Evolutionary conservation across 192 early-diverging fungal genomes (phyloP).

Genomic region (Pilobolus umbonatus): DNA sequence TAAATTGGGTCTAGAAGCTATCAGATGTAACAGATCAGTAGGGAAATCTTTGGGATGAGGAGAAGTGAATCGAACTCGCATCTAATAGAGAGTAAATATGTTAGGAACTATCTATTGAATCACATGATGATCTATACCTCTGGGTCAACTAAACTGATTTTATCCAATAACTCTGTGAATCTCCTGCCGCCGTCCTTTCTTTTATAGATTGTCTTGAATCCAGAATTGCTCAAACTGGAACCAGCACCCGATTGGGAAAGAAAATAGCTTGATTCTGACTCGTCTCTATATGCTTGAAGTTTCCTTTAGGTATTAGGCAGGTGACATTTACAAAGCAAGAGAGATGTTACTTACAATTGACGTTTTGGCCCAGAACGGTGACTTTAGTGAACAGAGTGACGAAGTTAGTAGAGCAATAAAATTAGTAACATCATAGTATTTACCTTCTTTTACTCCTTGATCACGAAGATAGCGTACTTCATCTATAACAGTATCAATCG

Average conservation of each 20-base stretch:
- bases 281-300: slow-evolving; percentile 57
- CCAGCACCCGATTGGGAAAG: slow-evolving; percentile 34
- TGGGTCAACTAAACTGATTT: slow-evolving; percentile 60
- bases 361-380: slow-evolving; percentile 75
- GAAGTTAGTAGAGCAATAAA: background rate
- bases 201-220: slow-evolving; percentile 76
- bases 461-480: slow-evolving; percentile 58
- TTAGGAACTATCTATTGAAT: background rate
- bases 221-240: slow-evolving; percentile 43
- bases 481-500: slow-evolving; percentile 62
- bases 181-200: slow-evolving; percentile 68
- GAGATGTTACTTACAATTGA: slow-evolving; percentile 58
- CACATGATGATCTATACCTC: slow-evolving; percentile 38
- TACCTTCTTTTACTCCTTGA: slow-evolving; percentile 59
- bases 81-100: slow-evolving; percentile 22
- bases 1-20: slow-evolving; percentile 63
- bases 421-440: background rate
- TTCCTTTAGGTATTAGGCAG: background rate
- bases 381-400: slow-evolving; percentile 23
- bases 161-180: slow-evolving; percentile 69
- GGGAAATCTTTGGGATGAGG: slow-evolving; percentile 83
- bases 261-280: slow-evolving; percentile 49
- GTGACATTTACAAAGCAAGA: too few relatives aligned
- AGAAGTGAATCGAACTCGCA: slow-evolving; percentile 75
- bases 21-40: slow-evolving; percentile 61